Evolutionary conservation across 345 rosid species (phyloP), one percentile per base, ranked within the genome.

Genomic region (Camelina neglecta): DNA sequence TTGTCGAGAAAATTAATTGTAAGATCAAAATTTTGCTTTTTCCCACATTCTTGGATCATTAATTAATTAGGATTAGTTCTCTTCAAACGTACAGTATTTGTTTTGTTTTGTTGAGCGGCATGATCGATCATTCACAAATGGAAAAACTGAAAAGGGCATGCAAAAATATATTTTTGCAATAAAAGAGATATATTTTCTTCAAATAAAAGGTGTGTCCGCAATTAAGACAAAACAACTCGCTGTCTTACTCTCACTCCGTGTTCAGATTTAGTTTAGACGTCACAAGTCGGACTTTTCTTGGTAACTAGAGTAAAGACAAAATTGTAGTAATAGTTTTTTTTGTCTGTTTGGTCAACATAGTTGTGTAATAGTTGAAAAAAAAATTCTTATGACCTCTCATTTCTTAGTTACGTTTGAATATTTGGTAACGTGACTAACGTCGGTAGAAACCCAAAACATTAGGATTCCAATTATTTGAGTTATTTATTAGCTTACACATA

Each of bases 21-120:
- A 13, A 21, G 23, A 23, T 62, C 13, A 29, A 63, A 24, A 2
- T 9, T 38, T 23, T 36, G 15, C 18, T 23, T 60, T 44, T 44
- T 21, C 70, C 80, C 42, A 33, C 1, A 53, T 61, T 75, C 49
- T 61, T 76, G 74, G 75, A 61, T 69, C 57, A 50, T 41, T 38
- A 41, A 50, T 41, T 38, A 41, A 41, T 41, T 50, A 29, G 38
- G 55, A 51, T 41, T 44, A 35, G 41, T 45, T 45, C 8, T 23
- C 64, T 41, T 18, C 29, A 21, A 75, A 60, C 29, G 56, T 67
- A 8, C 49, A 24, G 41, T n/a, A 38, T 11, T 15, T 63, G 8
- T 70, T 29, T 20, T 57, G 2, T 50, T 5, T n/a, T 16, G 20
- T 35, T 48, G 8, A 35, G 8, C 8, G 7, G 38, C 2, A 6